A percentile compares a stretch with the other conserved stretches of the same genome.
phyloP scores from a whole-genome alignment of 2,329 filamentous ascomycete species.

The Penicillium sp. region DNA sequence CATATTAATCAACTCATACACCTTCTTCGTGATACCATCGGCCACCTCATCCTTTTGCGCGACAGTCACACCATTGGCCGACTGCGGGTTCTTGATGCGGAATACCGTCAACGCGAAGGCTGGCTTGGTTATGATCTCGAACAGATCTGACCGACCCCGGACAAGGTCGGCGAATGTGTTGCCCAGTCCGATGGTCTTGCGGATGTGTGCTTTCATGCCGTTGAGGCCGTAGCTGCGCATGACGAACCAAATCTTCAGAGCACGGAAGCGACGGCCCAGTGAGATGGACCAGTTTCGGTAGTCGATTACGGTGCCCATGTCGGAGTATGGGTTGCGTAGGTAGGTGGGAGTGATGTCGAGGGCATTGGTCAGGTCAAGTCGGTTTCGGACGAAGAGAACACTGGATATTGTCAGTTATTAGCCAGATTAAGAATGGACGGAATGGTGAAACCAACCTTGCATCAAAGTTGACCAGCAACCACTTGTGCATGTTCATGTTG shows the following conservation, averaged over 20 bases:
- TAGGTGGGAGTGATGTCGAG: constrained; percentile 81
- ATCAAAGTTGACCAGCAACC: constrained; percentile 94
- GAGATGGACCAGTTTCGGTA: constrained; percentile 98
- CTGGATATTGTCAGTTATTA: constrained; percentile 55
- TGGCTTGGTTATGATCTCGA: constrained; percentile 75
- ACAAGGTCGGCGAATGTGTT: constrained; percentile 71
- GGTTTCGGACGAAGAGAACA: constrained; percentile 77
- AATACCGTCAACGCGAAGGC: constrained; percentile 82
- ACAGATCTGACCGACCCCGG: constrained; percentile 67
- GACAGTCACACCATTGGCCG: constrained; percentile 24
- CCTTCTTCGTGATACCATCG: constrained; percentile 72
- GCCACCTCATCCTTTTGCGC: constrained; percentile 57
- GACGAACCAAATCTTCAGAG: constrained; percentile 95
- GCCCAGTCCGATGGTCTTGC: constrained; percentile 71
- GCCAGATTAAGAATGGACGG: neutral
- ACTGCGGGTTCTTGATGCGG: constrained; percentile 59
- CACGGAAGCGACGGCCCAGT: constrained; percentile 84
- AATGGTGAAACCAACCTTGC: constrained; percentile 49
- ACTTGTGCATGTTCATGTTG: constrained; percentile 97
- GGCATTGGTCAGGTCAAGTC: constrained; percentile 77
- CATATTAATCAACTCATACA: constrained; percentile 77
- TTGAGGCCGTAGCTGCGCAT: constrained; percentile 79
- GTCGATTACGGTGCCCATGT: constrained; percentile 85
- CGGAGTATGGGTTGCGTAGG: constrained; percentile 79
- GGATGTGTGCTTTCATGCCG: constrained; percentile 76